These are phyloP conservation scores for Phytopythium sindhum DNA, from an alignment of 352 stramenopile species.

Conservation along the genomic window DNA sequence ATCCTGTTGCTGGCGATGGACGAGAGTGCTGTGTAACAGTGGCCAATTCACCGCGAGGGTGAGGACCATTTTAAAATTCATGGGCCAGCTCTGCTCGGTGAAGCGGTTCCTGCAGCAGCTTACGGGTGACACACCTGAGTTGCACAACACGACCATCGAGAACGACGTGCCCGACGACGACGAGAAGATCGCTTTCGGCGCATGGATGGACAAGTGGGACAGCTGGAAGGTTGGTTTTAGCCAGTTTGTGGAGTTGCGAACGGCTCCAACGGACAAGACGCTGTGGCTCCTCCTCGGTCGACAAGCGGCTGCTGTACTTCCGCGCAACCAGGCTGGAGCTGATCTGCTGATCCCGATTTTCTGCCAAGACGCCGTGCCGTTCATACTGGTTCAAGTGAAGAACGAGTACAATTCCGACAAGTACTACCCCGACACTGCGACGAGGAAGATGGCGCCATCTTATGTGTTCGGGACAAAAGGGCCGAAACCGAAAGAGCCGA, in stretches of 20 bases:
- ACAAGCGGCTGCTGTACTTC: conserved; percentile 13
- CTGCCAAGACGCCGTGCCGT: conserved; percentile 8
- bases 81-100: conserved; percentile 9
- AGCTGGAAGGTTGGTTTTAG: conserved; percentile 20
- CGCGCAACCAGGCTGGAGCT: conserved; percentile 5
- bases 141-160: background rate
- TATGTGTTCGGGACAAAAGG: background rate
- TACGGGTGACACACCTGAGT: background rate
- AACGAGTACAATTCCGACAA: background rate
- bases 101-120: background rate
- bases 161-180: background rate
- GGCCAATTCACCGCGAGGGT: background rate
- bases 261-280: conserved; percentile 1
- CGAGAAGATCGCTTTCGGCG: background rate
- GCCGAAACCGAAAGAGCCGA: no score
- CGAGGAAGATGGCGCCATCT: background rate
- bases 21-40: background rate
- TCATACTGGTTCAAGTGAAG: conserved; percentile 15
- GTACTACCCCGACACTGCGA: background rate
- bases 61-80: background rate
- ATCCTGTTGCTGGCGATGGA: conserved; percentile 27
- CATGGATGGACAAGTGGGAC: conserved; percentile 11
- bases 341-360: conserved; percentile 22
- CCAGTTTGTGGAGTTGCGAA: conserved; percentile 19
- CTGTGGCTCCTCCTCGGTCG: conserved; percentile 19